phyloP scores from a whole-genome alignment of 805 yeast genomes.

The Komagataella ulmi region DNA sequence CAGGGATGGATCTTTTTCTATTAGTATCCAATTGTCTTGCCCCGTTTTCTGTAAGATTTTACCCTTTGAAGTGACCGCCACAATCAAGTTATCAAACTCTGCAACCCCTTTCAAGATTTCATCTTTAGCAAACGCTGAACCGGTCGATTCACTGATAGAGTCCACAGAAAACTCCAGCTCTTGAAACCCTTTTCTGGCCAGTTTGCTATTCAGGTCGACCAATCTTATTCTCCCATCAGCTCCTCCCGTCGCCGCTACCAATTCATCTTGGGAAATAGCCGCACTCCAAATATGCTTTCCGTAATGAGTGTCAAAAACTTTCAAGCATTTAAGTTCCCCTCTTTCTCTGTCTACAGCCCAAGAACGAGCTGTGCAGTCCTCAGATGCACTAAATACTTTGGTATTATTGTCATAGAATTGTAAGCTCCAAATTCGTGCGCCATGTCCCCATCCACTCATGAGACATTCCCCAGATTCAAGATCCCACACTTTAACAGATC shows the following conservation, averaged over 20 bases:
- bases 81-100: slow-evolving; percentile 29
- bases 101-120: slow-evolving; percentile 54
- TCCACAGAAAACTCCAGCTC: slow-evolving; percentile 15
- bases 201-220: slow-evolving; percentile 31
- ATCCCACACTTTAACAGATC: slow-evolving; percentile 74
- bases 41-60: slow-evolving; percentile 23
- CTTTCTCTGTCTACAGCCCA: slow-evolving; percentile 40
- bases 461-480: slow-evolving; percentile 39
- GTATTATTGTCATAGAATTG: slow-evolving; percentile 29
- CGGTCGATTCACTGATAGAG: slow-evolving; percentile 18
- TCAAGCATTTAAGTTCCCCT: slow-evolving; percentile 24
- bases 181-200: slow-evolving; percentile 16
- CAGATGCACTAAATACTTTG: slow-evolving; percentile 58
- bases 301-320: slow-evolving; percentile 53
- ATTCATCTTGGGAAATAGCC: slow-evolving; percentile 30
- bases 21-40: slow-evolving; percentile 13
- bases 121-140: slow-evolving; percentile 19
- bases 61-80: slow-evolving; percentile 51
- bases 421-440: slow-evolving; percentile 85
- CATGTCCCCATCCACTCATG: slow-evolving; percentile 93
- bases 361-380: slow-evolving; percentile 72
- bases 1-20: slow-evolving; percentile 14
- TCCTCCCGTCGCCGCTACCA: slow-evolving; percentile 73
- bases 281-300: slow-evolving; percentile 88
- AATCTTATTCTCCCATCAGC: slow-evolving; percentile 78